Conservation (phyloP, 495 filamentous ascomycete species). For the Chaetomium tenue region DNA sequence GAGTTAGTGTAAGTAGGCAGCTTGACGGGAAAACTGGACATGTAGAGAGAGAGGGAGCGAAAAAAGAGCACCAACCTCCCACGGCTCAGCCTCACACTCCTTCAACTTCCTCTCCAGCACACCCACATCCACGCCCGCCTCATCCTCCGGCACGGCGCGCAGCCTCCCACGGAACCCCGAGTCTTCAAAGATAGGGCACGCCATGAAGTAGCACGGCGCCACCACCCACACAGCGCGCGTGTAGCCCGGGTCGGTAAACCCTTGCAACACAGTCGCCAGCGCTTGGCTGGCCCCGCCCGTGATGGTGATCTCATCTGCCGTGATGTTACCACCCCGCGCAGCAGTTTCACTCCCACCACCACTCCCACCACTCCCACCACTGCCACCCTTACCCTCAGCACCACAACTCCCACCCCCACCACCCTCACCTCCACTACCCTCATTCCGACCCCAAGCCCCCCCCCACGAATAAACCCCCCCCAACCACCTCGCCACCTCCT, state of each 20-base stretch:
- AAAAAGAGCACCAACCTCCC: constrained; percentile 13
- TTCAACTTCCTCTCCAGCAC: constrained; percentile 50
- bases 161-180: constrained; percentile 62
- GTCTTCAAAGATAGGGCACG: constrained; percentile 76
- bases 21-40: neutral
- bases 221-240: constrained; percentile 77
- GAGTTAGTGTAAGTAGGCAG: neutral
- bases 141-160: constrained; percentile 68
- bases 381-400: neutral
- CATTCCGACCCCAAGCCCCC: neutral
- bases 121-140: constrained; percentile 66
- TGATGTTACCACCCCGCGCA: neutral
- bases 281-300: constrained; percentile 78
- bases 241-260: constrained; percentile 73
- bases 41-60: neutral
- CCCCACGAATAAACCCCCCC: constrained; percentile 51
- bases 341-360: neutral
- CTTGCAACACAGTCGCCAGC: constrained; percentile 66
- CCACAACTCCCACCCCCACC: neutral
- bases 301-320: constrained; percentile 65
- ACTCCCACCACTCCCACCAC: neutral
- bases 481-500: constrained; percentile 69
- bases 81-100: constrained; percentile 38
- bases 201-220: constrained; percentile 76
- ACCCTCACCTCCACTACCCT: neutral